Percentiles rank a stretch among this genome's conserved stretches.
These are phyloP conservation scores for Trametes maxima DNA, from an alignment of 768 basidiomycete species.

Conservation along the genomic window DNA sequence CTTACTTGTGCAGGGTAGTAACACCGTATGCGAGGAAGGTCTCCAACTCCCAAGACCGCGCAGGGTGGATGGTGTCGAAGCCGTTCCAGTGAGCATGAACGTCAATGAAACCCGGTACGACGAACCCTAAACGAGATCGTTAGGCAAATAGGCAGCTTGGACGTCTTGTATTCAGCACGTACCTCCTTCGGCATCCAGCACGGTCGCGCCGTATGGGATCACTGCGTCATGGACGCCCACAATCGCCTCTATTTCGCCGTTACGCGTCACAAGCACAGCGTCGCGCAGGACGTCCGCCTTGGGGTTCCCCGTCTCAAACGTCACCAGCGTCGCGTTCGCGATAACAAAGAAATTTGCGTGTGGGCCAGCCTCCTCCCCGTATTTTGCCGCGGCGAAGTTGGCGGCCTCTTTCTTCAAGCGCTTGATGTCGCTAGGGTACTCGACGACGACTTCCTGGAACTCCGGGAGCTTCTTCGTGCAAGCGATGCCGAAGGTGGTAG, in stretches of 20 bases:
- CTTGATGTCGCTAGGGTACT: conserved; percentile 61
- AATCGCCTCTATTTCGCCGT: conserved; percentile 53
- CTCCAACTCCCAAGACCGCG: conserved; percentile 73
- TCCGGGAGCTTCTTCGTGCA: conserved; percentile 61
- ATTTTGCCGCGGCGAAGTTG: neutral
- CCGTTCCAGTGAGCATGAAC: conserved; percentile 78
- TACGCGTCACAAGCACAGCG: conserved; percentile 55
- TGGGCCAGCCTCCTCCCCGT: conserved; percentile 19
- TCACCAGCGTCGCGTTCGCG: conserved; percentile 68
- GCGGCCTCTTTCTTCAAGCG: conserved; percentile 58
- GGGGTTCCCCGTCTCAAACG: conserved; percentile 60
- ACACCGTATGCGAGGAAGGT: conserved; percentile 78
- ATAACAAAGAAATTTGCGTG: conserved; percentile 57
- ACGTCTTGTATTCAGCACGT: neutral
- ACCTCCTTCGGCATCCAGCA: conserved; percentile 68
- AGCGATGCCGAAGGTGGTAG: conserved; percentile 57
- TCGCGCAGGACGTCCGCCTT: conserved; percentile 52
- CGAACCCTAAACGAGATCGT: conserved; percentile 46
- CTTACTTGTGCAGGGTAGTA: conserved; percentile 76
- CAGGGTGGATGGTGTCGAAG: conserved; percentile 52
- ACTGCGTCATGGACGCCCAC: conserved; percentile 41
- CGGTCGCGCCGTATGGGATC: conserved; percentile 31
- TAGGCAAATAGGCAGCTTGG: neutral
- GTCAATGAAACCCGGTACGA: conserved; percentile 75
- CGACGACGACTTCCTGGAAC: conserved; percentile 58